Conservation (phyloP, 441 rosid species). For the Manihot esculenta region DNA sequence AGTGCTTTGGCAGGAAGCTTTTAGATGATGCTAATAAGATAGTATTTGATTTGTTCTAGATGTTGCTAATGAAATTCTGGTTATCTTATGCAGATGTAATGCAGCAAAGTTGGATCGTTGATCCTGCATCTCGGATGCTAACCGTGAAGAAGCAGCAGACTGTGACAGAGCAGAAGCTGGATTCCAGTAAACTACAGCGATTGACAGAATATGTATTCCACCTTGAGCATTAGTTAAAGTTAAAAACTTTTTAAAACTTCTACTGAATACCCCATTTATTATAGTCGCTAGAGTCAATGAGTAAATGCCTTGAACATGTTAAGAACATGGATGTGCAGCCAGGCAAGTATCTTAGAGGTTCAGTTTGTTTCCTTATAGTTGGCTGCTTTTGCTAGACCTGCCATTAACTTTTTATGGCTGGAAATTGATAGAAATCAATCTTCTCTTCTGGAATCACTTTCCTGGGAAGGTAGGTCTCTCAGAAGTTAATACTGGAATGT, state of each 20-base stretch:
- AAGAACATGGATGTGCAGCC: background rate
- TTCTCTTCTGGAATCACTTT: too few species aligned
- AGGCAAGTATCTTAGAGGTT: background rate
- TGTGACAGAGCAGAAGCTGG: conserved; percentile 65
- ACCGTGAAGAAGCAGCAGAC: conserved; percentile 68
- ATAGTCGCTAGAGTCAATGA: background rate
- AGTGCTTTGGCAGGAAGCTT: background rate
- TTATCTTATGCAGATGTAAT: conserved; percentile 52
- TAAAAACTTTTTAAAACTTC: background rate
- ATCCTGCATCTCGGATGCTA: conserved; percentile 62
- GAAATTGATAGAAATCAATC: background rate
- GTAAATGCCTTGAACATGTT: conserved; percentile 5
- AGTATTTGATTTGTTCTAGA: background rate
- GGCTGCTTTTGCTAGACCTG: background rate
- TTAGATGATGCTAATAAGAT: background rate
- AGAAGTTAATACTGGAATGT: too few species aligned
- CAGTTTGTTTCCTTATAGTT: background rate
- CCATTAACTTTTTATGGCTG: background rate
- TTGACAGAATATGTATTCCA: conserved; percentile 88
- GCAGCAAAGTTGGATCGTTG: conserved; percentile 67
- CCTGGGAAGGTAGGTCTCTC: too few species aligned
- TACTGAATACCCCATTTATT: background rate
- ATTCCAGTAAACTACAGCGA: conserved; percentile 70
- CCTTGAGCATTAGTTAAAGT: conserved; percentile 62
- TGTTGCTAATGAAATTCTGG: conserved; percentile 1